These are phyloP conservation scores for Glycyrrhiza uralensis DNA, from an alignment of 306 rosid genomes.

Conservation along the genomic window DNA sequence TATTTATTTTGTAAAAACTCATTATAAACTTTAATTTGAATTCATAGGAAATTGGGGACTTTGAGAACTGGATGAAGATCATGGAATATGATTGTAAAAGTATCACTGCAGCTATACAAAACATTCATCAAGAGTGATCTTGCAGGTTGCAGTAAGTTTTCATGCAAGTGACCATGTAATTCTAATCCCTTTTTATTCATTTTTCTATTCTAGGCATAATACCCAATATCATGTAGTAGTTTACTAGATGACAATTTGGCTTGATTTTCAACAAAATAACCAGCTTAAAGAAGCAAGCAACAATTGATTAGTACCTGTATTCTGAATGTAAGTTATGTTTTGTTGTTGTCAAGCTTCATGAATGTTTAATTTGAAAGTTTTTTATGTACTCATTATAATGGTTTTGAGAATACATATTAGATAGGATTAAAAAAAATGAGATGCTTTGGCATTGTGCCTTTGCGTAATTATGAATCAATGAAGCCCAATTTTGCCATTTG, in stretches of 20 bases:
- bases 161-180: constrained; percentile 18
- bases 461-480: no score
- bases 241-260: not conserved
- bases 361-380: not conserved
- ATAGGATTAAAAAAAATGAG: not conserved
- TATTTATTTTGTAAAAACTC: not conserved
- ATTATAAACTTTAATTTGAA: not conserved
- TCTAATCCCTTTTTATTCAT: constrained; percentile 12
- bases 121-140: constrained; percentile 54
- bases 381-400: not conserved
- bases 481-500: no score
- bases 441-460: not conserved
- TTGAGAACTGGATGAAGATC: constrained; percentile 67
- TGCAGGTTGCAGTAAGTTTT: constrained; percentile 20
- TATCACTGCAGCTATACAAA: constrained; percentile 56
- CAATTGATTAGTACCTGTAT: not conserved
- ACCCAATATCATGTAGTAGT: constrained; percentile 5
- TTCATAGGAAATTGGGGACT: constrained; percentile 67
- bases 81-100: constrained; percentile 63
- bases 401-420: no score
- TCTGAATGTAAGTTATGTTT: not conserved
- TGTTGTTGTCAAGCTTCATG: not conserved
- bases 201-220: not conserved
- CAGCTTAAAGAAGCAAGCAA: constrained; percentile 5
- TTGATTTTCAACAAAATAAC: not conserved